Evolutionary conservation across 371 early-diverging fungal genomes (phyloP).

Genomic region (Dichotomocladium elegans): DNA sequence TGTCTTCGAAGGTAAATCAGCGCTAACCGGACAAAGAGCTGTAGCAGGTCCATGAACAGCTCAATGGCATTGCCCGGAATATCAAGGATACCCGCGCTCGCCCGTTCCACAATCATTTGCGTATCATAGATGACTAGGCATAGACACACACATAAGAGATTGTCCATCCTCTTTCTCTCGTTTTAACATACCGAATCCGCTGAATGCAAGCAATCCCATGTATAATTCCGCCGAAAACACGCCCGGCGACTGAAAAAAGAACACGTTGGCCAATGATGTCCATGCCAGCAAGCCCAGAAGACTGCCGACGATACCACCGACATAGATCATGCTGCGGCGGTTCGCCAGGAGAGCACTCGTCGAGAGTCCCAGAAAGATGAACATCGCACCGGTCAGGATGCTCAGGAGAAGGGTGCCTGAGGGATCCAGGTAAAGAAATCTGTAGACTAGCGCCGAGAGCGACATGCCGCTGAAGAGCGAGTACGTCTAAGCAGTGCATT

Average conservation of each 20-base stretch:
- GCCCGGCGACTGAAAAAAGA: slow-evolving; percentile 34
- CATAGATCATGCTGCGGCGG: slow-evolving; percentile 42
- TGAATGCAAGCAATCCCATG: slow-evolving; percentile 51
- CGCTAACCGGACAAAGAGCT: slow-evolving; percentile 50
- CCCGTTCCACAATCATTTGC: slow-evolving; percentile 54
- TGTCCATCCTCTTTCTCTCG: not conserved
- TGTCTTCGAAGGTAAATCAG: slow-evolving; percentile 40
- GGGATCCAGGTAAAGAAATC: slow-evolving; percentile 30
- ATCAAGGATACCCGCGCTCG: slow-evolving; percentile 46
- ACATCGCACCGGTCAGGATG: slow-evolving; percentile 37
- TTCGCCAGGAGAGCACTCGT: slow-evolving; percentile 40
- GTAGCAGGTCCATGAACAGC: slow-evolving; percentile 51
- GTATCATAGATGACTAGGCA: slow-evolving; percentile 55
- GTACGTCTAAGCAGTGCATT: too few relatives aligned
- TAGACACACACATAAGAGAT: not conserved
- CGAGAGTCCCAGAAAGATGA: slow-evolving; percentile 51
- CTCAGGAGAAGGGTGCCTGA: slow-evolving; percentile 28
- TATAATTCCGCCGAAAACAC: slow-evolving; percentile 49
- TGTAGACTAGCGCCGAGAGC: slow-evolving; percentile 18
- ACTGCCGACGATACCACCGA: slow-evolving; percentile 43
- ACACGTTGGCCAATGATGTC: slow-evolving; percentile 42
- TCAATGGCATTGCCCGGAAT: slow-evolving; percentile 46
- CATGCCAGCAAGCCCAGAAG: slow-evolving; percentile 32
- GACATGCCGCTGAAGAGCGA: slow-evolving; percentile 41
- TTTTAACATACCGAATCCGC: slow-evolving; percentile 35